Evolutionary conservation across 139 green algal genomes (phyloP).

Genomic region (Ettlia oleoabundans): DNA sequence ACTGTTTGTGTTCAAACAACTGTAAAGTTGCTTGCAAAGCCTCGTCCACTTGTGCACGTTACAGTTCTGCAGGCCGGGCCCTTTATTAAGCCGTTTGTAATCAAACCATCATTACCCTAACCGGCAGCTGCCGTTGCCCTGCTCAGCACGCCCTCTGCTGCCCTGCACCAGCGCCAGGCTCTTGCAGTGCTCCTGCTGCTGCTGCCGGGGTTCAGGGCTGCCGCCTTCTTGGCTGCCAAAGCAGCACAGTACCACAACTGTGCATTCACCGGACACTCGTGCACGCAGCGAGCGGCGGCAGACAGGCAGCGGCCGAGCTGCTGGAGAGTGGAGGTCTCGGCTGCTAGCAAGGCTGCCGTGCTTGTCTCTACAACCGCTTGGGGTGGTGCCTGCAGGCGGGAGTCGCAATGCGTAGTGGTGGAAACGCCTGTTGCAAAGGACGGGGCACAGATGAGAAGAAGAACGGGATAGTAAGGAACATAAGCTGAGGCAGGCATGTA

Average conservation of each 20-base stretch:
- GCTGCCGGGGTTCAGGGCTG: neutral
- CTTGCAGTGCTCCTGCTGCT: neutral
- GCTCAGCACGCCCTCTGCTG: conserved; percentile 1
- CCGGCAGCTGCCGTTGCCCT: neutral
- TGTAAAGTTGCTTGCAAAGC: no score
- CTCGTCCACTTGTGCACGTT: no score
- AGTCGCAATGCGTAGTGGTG: no score
- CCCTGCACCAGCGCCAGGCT: conserved; percentile 20
- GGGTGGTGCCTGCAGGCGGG: conserved; percentile 19
- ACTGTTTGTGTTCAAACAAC: no score
- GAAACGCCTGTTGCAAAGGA: no score
- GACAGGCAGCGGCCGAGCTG: conserved; percentile 7
- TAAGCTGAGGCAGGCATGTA: no score
- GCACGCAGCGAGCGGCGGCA: neutral
- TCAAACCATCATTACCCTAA: neutral
- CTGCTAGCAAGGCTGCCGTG: neutral
- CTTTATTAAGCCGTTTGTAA: neutral
- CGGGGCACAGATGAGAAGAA: no score
- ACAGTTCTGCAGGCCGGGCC: neutral
- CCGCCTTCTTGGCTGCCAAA: neutral
- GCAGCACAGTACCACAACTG: conserved; percentile 1
- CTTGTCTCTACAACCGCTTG: conserved; percentile 1
- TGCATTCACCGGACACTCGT: conserved; percentile 3
- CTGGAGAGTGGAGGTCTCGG: neutral
- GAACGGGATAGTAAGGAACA: no score